Conservation (phyloP, 352 stramenopile species). For the Elongisporangium senticosum region DNA sequence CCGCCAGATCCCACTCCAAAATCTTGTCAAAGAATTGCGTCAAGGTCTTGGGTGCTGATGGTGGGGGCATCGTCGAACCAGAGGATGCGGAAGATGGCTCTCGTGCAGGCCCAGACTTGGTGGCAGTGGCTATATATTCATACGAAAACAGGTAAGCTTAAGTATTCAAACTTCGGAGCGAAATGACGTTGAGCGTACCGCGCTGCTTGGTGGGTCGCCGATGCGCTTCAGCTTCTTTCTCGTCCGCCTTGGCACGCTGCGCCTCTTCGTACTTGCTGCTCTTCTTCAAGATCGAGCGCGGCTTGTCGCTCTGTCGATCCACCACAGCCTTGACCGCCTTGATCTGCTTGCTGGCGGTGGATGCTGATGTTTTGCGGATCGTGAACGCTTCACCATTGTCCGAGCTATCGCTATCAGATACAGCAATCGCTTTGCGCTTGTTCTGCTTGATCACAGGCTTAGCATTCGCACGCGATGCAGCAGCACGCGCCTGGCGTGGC, state of each 20-base stretch:
- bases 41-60: constrained; percentile 44
- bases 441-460: constrained; percentile 7
- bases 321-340: constrained; percentile 9
- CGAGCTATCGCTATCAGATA: constrained; percentile 43
- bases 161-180: neutral
- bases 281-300: constrained; percentile 39
- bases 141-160: neutral
- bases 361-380: constrained; percentile 7
- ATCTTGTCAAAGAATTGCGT: constrained; percentile 84
- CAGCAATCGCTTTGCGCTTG: constrained; percentile 46
- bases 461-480: neutral
- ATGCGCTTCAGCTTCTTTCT: constrained; percentile 40
- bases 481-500: constrained; percentile 6
- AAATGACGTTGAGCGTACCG: constrained; percentile 1
- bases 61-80: constrained; percentile 13
- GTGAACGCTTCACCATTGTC: constrained; percentile 24
- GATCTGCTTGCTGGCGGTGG: neutral
- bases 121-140: neutral
- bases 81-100: constrained; percentile 4
- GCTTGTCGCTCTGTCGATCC: constrained; percentile 7
- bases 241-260: constrained; percentile 9
- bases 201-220: constrained; percentile 65
- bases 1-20: constrained; percentile 75
- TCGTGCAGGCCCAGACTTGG: constrained; percentile 12
- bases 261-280: constrained; percentile 12